Evolutionary conservation across 441 rosid species (phyloP), one percentile per base, ranked within the genome.

Genomic region (Biscutella laevigata): DNA sequence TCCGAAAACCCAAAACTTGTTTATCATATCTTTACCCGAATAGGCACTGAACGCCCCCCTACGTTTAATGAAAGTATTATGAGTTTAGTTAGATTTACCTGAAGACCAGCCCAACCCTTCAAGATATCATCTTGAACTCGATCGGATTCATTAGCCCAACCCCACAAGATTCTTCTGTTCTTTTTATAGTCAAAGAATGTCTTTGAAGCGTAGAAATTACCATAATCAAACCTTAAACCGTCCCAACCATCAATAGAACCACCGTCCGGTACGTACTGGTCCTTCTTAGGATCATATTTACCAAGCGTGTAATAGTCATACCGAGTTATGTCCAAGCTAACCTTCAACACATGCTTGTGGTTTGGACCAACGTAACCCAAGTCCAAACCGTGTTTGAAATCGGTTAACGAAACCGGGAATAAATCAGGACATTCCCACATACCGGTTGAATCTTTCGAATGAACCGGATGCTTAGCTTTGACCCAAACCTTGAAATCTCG

Each of bases 371-470:
- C 1, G 2, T 43, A 61, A 6, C 84, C 83, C 4, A 74, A 36
- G 26, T 86, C 86, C 68, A 79, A 26, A 11, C 94, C 95, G 7
- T 48, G 28, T 30, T 59, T 8, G n/a, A 53, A 45, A 15, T 77
- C 66, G 4, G 57, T 22, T 9, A 34, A 0, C 1, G 78, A 21
- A 19, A 85, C 88, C 1, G 96, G 96, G 55, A 51, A 91, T 37
- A 90, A 90, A 57, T 90, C 95, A 0, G 83, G 88, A 53, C 97
- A 86, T 52, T 90, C 97, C 84, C 85, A 87, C 87, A 76, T 84
- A 3, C 95, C 94, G 5, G 92, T 77, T 0, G 59, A 37, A 0
- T 43, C 22, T 17, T 28, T 51, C 0, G 92, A 69, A 50, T 91
- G 94, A 2, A 91, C 10, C 0, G 95, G 95, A 40, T 81, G 84